Evolutionary conservation across 2,329 filamentous ascomycete species (phyloP).

Genomic region (Neurospora sp.): DNA sequence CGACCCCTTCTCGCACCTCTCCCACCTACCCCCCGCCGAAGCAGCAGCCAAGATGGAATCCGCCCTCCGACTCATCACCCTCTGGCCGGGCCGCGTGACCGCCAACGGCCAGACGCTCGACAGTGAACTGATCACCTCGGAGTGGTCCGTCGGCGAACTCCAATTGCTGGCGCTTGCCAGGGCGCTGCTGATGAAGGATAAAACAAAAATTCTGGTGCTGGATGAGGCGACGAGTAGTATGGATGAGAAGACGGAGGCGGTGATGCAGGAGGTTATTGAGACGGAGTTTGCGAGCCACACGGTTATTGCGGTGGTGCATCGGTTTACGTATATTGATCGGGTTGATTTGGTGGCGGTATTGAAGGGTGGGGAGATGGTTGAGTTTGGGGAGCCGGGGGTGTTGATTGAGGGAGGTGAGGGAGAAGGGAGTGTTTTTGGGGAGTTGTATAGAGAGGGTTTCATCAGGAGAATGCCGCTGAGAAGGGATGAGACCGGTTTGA

Average conservation of each 20-base stretch:
- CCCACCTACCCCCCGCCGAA: neutral
- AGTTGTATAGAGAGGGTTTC: neutral
- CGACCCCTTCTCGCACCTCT: neutral
- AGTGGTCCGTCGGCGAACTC: conserved; percentile 8
- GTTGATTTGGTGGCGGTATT: conserved; percentile 9
- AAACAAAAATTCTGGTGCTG: conserved; percentile 7
- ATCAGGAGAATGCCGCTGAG: neutral
- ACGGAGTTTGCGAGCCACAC: conserved; percentile 7
- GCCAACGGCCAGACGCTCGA: conserved; percentile 5
- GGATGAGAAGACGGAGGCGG: conserved; percentile 9
- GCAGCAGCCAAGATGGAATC: conserved; percentile 4
- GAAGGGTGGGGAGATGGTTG: conserved; percentile 3
- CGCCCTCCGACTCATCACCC: conserved; percentile 4
- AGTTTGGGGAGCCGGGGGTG: conserved; percentile 3
- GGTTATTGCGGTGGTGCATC: conserved; percentile 10
- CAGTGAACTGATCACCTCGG: conserved; percentile 1
- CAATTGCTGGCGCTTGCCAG: conserved; percentile 11
- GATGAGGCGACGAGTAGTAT: conserved; percentile 12
- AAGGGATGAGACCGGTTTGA: neutral
- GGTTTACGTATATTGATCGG: conserved; percentile 7
- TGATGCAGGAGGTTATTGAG: conserved; percentile 7
- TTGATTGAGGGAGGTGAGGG: neutral
- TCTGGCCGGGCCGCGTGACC: conserved; percentile 7
- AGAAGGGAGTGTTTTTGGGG: neutral
- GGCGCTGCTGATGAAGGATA: conserved; percentile 4